Evolutionary conservation across 176 grass and related monocot genomes (phyloP).

Genomic region (Phyllostachys edulis): DNA sequence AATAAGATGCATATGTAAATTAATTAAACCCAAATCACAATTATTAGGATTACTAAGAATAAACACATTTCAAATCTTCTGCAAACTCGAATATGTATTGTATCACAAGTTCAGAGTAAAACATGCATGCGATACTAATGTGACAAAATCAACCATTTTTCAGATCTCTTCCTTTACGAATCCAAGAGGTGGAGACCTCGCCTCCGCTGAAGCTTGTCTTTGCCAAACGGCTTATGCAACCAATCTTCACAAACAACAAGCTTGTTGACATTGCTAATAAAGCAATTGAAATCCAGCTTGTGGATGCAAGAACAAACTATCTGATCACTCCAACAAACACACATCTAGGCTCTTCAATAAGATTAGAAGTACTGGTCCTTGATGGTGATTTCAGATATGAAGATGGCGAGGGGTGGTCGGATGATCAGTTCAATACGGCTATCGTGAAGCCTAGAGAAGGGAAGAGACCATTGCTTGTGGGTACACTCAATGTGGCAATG

Average conservation of each 20-base stretch:
- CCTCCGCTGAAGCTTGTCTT: constrained; percentile 43
- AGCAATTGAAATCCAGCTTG: constrained; percentile 37
- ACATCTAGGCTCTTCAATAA: neutral
- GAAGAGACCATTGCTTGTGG: constrained; percentile 56
- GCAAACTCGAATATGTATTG: neutral
- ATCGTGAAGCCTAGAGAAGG: constrained; percentile 49
- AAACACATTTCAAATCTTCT: neutral
- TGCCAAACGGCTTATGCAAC: constrained; percentile 10
- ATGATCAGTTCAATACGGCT: constrained; percentile 39
- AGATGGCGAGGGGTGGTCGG: constrained; percentile 39
- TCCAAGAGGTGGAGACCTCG: neutral
- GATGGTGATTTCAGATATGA: constrained; percentile 57
- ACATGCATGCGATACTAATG: neutral
- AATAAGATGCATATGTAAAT: neutral
- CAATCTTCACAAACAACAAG: constrained; percentile 51
- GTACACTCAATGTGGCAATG: constrained; percentile 31
- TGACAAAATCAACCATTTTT: neutral
- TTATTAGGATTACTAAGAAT: too few species aligned
- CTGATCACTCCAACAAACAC: neutral
- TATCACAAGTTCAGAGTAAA: neutral
- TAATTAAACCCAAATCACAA: neutral
- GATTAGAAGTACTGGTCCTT: constrained; percentile 64
- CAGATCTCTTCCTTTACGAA: constrained; percentile 29
- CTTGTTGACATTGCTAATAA: constrained; percentile 11
- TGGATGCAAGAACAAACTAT: constrained; percentile 19